Conservation (phyloP, 495 filamentous ascomycete species). For the Xylaria intraflava region DNA sequence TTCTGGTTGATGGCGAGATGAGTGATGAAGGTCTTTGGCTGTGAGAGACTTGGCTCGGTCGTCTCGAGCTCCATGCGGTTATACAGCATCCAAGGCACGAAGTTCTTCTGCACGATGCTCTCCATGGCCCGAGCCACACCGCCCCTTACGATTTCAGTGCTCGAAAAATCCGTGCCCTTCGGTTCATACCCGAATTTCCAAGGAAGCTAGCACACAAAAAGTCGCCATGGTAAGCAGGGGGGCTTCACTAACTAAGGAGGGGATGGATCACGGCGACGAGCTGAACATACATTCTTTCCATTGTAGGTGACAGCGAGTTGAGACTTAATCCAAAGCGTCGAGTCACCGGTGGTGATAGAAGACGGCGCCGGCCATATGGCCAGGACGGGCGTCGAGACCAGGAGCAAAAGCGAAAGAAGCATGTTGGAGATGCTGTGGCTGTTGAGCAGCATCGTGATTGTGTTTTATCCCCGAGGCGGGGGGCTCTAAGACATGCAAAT, state of each 20-base stretch:
- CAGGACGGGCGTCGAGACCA: constrained; percentile 29
- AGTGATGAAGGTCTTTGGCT: constrained; percentile 43
- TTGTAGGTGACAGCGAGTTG: constrained; percentile 51
- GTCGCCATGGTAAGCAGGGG: constrained; percentile 20
- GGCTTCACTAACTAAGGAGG: constrained; percentile 8
- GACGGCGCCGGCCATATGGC: constrained; percentile 58
- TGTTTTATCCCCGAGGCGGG: background rate
- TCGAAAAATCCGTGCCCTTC: constrained; percentile 25
- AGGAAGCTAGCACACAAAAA: constrained; percentile 35
- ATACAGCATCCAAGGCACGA: constrained; percentile 73
- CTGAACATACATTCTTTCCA: constrained; percentile 44
- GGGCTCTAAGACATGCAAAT: constrained; percentile 8
- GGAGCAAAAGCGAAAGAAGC: constrained; percentile 26
- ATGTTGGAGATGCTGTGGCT: constrained; percentile 23
- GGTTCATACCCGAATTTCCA: constrained; percentile 37
- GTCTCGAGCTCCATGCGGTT: constrained; percentile 43
- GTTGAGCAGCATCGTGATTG: constrained; percentile 4
- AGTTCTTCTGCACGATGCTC: constrained; percentile 53
- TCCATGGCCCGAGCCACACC: constrained; percentile 40
- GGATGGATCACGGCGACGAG: constrained; percentile 7
- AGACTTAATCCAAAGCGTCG: constrained; percentile 50
- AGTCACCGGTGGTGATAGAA: constrained; percentile 44
- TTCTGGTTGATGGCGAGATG: constrained; percentile 55
- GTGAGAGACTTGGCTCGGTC: constrained; percentile 52
- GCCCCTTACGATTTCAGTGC: constrained; percentile 43